Percentiles rank a stretch among this genome's conserved stretches.
These are phyloP conservation scores for Tranzscheliella williamsii DNA, from an alignment of 1,284 basidiomycete genomes.

Conservation along the genomic window DNA sequence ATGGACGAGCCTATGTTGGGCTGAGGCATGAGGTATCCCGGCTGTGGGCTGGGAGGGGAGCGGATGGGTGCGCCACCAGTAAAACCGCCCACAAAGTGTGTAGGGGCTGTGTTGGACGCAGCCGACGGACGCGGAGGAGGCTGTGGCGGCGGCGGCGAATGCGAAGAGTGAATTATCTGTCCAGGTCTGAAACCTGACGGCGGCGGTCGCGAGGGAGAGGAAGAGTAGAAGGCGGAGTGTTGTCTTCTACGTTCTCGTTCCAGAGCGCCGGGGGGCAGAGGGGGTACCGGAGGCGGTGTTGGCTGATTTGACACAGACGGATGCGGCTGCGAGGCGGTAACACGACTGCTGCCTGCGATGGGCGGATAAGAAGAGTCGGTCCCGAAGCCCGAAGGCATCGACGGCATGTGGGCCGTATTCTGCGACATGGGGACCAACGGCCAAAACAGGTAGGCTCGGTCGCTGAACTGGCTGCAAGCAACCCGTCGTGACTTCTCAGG, in stretches of 20 bases:
- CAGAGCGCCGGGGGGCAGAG: conserved; percentile 34
- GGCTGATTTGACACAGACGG: conserved; percentile 14
- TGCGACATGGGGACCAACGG: no score
- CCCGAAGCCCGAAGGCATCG: conserved; percentile 50
- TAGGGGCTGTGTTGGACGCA: not conserved
- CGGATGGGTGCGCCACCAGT: not conserved
- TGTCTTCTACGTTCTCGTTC: conserved; percentile 25
- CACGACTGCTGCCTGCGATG: conserved; percentile 29
- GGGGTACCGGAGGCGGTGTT: conserved; percentile 37
- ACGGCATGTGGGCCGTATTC: no score
- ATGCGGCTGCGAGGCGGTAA: conserved; percentile 23
- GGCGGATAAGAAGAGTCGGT: conserved; percentile 52
- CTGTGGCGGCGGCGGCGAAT: conserved; percentile 13
- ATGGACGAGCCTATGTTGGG: no score
- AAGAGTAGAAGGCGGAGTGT: conserved; percentile 13
- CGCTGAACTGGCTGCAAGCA: no score
- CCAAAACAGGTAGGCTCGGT: no score
- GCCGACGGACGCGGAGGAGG: conserved; percentile 2
- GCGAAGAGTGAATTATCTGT: conserved; percentile 27
- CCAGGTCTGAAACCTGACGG: conserved; percentile 17
- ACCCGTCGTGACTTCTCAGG: no score
- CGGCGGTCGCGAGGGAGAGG: conserved; percentile 4
- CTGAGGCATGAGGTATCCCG: not conserved
- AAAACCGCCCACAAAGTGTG: conserved; percentile 22
- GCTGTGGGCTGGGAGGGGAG: not conserved